A percentile compares a stretch with the other conserved stretches of the same genome.
Conservation (phyloP, 2,329 filamentous ascomycete genomes). For the Botrytis sinoallii region DNA sequence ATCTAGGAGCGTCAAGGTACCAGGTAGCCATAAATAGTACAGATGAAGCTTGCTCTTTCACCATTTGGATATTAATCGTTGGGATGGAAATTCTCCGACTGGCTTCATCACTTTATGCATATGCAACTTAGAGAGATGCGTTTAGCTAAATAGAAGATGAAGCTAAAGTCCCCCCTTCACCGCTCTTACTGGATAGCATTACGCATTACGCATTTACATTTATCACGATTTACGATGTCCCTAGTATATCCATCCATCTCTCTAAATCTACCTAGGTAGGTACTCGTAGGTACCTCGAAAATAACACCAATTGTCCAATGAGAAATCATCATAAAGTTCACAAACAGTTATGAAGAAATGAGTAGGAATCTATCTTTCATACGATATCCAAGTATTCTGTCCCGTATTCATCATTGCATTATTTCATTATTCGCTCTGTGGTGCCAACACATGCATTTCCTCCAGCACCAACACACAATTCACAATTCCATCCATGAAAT, state of each 20-base stretch:
- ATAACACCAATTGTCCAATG: background rate
- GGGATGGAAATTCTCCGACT: conserved; percentile 31
- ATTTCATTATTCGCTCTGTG: conserved; percentile 19
- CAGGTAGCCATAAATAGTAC: background rate
- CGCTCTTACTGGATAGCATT: conserved; percentile 18
- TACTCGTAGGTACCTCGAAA: background rate
- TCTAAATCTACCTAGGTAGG: background rate
- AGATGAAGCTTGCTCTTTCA: background rate
- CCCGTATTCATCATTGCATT: conserved; percentile 27
- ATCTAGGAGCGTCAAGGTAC: background rate
- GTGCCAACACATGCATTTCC: conserved; percentile 35
- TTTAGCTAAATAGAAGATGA: conserved; percentile 17
- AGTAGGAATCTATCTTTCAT: background rate
- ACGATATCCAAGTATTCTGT: background rate
- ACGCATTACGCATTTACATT: background rate
- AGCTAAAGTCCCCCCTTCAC: conserved; percentile 28
- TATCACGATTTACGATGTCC: background rate
- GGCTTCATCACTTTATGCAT: conserved; percentile 23
- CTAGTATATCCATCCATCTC: background rate
- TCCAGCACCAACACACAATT: conserved; percentile 22
- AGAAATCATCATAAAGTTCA: background rate
- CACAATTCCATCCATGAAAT: conserved; percentile 34
- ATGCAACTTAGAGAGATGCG: conserved; percentile 8
- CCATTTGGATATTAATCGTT: conserved; percentile 23
- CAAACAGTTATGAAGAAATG: background rate